A percentile compares a stretch with the other conserved stretches of the same genome.
phyloP scores from a whole-genome alignment of 2,329 filamentous ascomycete species.

The Alternaria triticimaculans region DNA sequence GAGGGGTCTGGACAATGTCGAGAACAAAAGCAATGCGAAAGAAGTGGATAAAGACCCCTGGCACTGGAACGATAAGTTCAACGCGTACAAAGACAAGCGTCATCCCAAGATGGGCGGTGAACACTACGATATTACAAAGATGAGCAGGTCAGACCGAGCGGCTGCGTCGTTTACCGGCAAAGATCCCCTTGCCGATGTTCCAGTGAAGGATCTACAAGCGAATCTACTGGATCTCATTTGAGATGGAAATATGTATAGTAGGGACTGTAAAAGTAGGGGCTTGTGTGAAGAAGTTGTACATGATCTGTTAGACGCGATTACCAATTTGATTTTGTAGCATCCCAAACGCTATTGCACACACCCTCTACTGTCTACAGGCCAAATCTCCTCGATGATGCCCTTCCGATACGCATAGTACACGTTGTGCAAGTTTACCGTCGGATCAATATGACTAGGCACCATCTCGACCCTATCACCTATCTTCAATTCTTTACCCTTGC shows the following conservation, averaged over 20 bases:
- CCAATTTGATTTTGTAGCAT: too few relatives aligned
- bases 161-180: conserved; percentile 13
- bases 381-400: conserved; percentile 59
- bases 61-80: conserved; percentile 16
- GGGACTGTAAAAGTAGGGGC: not conserved
- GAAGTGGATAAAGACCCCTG: conserved; percentile 17
- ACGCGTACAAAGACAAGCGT: conserved; percentile 9
- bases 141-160: conserved; percentile 19
- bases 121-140: conserved; percentile 31
- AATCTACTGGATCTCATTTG: conserved; percentile 9
- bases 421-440: conserved; percentile 61
- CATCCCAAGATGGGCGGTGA: conserved; percentile 10
- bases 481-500: conserved; percentile 39
- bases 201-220: conserved; percentile 10
- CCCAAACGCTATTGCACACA: conserved; percentile 54
- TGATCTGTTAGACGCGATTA: not conserved
- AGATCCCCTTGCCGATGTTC: conserved; percentile 20
- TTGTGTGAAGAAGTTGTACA: not conserved
- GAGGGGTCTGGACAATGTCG: not conserved
- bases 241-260: not conserved
- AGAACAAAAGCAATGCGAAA: not conserved
- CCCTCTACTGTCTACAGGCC: conserved; percentile 59
- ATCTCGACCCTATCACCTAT: conserved; percentile 60
- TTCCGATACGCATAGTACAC: conserved; percentile 59
- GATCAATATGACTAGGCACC: conserved; percentile 63